Evolutionary conservation across 1,284 basidiomycete genomes (phyloP).

Genomic region (Tetrapyrgos nigripes): DNA sequence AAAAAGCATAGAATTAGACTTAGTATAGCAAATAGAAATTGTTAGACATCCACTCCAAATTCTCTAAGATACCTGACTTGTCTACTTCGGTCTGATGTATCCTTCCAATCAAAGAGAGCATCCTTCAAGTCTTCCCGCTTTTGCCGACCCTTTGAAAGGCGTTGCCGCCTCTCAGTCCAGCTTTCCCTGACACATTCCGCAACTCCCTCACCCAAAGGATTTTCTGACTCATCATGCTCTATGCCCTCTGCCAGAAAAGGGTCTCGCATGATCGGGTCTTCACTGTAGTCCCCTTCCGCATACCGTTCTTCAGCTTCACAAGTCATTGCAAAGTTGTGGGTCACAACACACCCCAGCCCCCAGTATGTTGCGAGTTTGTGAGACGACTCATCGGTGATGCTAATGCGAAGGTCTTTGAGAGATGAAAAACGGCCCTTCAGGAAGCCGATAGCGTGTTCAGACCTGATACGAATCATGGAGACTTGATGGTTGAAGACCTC

Average conservation of each 20-base stretch:
- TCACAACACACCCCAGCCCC: conserved; percentile 26
- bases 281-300: neutral
- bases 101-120: neutral
- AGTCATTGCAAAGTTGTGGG: conserved; percentile 23
- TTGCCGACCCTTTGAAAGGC: neutral
- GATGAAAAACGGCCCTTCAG: no score
- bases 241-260: conserved; percentile 1
- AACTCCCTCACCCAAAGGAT: neutral
- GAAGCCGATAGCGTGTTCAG: conserved; percentile 35
- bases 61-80: no score
- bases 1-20: no score
- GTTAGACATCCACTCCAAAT: neutral
- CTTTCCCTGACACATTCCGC: no score
- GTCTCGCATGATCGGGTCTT: no score
- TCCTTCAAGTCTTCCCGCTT: conserved; percentile 9
- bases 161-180: no score
- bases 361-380: conserved; percentile 28
- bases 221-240: neutral
- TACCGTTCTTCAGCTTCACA: conserved; percentile 17
- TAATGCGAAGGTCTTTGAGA: conserved; percentile 24
- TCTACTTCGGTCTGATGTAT: neutral
- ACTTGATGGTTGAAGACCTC: conserved; percentile 15
- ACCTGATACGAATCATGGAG: conserved; percentile 16
- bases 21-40: no score
- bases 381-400: conserved; percentile 19